These are phyloP conservation scores for Floccularia luteovirens DNA, from an alignment of 768 basidiomycete genomes.

Conservation along the genomic window DNA sequence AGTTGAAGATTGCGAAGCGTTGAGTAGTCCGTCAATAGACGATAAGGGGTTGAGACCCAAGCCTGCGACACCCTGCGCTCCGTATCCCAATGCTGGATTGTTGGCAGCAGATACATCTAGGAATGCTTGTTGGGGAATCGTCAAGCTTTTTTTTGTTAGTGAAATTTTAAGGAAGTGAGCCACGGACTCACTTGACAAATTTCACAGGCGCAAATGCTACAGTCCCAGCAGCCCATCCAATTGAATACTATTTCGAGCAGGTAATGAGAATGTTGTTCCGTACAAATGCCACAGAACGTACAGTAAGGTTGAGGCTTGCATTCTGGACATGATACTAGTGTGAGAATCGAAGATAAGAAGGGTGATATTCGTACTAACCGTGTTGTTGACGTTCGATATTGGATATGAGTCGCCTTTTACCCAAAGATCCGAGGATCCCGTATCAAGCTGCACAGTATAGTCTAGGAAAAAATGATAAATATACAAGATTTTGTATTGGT, in stretches of 20 bases:
- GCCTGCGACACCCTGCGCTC: conserved; percentile 65
- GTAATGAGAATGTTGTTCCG: background rate
- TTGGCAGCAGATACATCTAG: conserved; percentile 55
- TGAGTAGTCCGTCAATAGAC: conserved; percentile 54
- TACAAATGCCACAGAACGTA: conserved; percentile 20
- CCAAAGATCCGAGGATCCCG: conserved; percentile 83
- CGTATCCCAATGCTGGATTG: conserved; percentile 70
- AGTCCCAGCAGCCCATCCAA: conserved; percentile 69
- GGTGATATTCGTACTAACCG: conserved; percentile 27
- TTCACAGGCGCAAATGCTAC: conserved; percentile 54
- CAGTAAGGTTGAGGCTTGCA: conserved; percentile 53
- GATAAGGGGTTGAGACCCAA: conserved; percentile 78
- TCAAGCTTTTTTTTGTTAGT: conserved; percentile 19
- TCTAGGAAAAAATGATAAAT: conserved; percentile 25
- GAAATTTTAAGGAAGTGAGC: conserved; percentile 1
- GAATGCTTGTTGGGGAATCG: conserved; percentile 62
- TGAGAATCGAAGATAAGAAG: conserved; percentile 7
- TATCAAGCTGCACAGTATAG: conserved; percentile 74
- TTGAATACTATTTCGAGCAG: conserved; percentile 55
- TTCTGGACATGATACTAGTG: conserved; percentile 21
- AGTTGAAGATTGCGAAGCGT: conserved; percentile 44
- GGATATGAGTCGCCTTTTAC: conserved; percentile 40
- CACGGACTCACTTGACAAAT: conserved; percentile 57
- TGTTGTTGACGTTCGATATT: conserved; percentile 38
- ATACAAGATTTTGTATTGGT: background rate